Evolutionary conservation across 257 asterid species (phyloP).

Genomic region (Misopates orontium): DNA sequence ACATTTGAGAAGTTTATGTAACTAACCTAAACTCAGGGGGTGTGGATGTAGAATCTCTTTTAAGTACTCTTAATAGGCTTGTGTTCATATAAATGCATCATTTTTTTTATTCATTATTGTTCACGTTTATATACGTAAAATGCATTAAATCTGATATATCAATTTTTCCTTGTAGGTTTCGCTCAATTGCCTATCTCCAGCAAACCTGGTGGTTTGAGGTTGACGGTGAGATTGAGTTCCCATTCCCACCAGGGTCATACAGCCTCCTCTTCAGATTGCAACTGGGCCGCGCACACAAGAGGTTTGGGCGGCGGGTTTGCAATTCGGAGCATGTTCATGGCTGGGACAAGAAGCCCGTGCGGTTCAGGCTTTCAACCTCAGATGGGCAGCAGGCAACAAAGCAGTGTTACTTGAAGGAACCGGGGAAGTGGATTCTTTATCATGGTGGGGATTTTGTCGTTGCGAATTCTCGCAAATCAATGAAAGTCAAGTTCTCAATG

Average conservation of each 20-base stretch:
- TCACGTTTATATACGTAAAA: neutral
- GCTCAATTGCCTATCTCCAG: constrained; percentile 84
- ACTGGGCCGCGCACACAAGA: constrained; percentile 59
- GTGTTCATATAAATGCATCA: neutral
- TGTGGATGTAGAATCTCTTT: no score
- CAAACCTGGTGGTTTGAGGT: constrained; percentile 98
- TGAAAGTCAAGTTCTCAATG: constrained; percentile 76
- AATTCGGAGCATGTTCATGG: constrained; percentile 82
- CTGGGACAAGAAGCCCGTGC: constrained; percentile 84
- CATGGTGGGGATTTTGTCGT: constrained; percentile 84
- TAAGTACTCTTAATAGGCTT: no score
- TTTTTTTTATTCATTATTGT: neutral
- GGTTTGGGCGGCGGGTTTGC: constrained; percentile 67
- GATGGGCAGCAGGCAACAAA: constrained; percentile 75
- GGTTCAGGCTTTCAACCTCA: constrained; percentile 69
- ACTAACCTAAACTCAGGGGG: no score
- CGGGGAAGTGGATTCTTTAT: constrained; percentile 68
- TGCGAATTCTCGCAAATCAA: constrained; percentile 31
- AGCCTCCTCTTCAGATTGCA: constrained; percentile 81
- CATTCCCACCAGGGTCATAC: constrained; percentile 74
- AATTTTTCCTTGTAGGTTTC: constrained; percentile 46
- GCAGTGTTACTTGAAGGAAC: constrained; percentile 75
- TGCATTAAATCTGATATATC: neutral
- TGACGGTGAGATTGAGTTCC: constrained; percentile 85
- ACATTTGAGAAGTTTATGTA: no score